These are phyloP conservation scores for Geosmithia flava DNA, from an alignment of 2,329 filamentous ascomycete species.

Conservation along the genomic window DNA sequence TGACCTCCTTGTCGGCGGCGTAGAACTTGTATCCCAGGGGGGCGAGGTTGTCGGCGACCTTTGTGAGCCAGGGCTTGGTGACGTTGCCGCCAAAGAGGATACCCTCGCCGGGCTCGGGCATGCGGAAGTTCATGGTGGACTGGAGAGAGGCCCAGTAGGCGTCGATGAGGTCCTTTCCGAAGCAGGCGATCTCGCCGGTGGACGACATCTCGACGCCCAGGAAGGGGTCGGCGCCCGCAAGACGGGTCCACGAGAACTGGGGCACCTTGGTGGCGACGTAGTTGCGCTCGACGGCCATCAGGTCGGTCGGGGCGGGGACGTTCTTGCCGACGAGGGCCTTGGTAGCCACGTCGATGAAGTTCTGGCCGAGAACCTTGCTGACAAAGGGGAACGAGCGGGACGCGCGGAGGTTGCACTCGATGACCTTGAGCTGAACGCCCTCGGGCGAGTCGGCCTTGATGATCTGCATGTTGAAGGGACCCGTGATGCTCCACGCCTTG, in stretches of 20 bases:
- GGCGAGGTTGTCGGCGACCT: conserved; percentile 74
- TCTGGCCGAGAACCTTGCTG: conserved; percentile 88
- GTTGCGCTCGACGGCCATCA: conserved; percentile 81
- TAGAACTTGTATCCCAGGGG: conserved; percentile 93
- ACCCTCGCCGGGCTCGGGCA: conserved; percentile 89
- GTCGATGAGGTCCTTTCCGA: conserved; percentile 89
- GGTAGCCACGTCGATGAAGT: conserved; percentile 94
- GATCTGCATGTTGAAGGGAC: conserved; percentile 99
- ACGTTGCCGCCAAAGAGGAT: conserved; percentile 86
- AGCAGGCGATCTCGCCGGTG: conserved; percentile 97
- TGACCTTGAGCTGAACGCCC: conserved; percentile 74
- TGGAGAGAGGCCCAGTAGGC: conserved; percentile 97
- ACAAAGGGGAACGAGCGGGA: conserved; percentile 98
- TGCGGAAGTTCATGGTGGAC: conserved; percentile 98
- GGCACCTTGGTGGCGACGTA: conserved; percentile 96
- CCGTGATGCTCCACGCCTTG: conserved; percentile 92
- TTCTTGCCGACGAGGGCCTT: conserved; percentile 79
- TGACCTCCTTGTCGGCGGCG: conserved; percentile 71
- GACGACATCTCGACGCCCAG: conserved; percentile 95
- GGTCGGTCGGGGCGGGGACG: conserved; percentile 73
- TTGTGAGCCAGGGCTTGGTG: conserved; percentile 56
- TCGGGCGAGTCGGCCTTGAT: conserved; percentile 79
- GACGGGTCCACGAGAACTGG: conserved; percentile 97
- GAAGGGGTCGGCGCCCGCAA: conserved; percentile 94
- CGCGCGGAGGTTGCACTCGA: conserved; percentile 94